Conservation (phyloP, 192 early-diverging fungal species). For the Helicostylum pulchrum region DNA sequence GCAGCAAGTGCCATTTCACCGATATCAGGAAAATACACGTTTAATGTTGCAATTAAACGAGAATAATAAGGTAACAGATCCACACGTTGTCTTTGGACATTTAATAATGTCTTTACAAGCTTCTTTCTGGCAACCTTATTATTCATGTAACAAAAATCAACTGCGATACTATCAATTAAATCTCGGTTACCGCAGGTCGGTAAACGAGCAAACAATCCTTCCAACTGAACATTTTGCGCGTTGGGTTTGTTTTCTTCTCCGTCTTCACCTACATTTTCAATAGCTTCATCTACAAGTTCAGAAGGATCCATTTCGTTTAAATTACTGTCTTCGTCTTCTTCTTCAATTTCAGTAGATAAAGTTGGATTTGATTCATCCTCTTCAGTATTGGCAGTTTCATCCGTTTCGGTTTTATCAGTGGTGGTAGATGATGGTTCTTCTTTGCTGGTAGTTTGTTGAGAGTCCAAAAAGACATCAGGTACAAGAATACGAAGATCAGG, state of each 20-base stretch:
- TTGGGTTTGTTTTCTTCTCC: constrained; percentile 37
- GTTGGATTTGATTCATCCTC: constrained; percentile 8
- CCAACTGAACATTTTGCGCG: constrained; percentile 48
- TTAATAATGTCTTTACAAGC: constrained; percentile 71
- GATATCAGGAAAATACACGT: constrained; percentile 87
- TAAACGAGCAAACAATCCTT: constrained; percentile 69
- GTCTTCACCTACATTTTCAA: constrained; percentile 36
- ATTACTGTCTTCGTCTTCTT: constrained; percentile 26
- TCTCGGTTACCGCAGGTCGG: constrained; percentile 77
- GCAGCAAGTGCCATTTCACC: constrained; percentile 64
- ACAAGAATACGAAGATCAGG: constrained; percentile 76
- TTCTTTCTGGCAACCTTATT: constrained; percentile 71
- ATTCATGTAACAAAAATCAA: constrained; percentile 93
- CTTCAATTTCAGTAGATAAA: constrained; percentile 5
- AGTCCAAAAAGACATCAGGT: constrained; percentile 78
- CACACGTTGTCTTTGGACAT: constrained; percentile 75
- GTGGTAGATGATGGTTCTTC: constrained; percentile 5
- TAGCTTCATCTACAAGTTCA: constrained; percentile 27
- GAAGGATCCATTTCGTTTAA: constrained; percentile 12
- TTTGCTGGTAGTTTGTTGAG: constrained; percentile 38
- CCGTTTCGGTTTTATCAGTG: neutral
- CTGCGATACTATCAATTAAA: constrained; percentile 83
- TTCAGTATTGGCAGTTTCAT: neutral
- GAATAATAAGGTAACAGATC: constrained; percentile 91
- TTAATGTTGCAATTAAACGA: constrained; percentile 83